Conservation (phyloP, 495 filamentous ascomycete species). For the Daldinia caldariorum region DNA sequence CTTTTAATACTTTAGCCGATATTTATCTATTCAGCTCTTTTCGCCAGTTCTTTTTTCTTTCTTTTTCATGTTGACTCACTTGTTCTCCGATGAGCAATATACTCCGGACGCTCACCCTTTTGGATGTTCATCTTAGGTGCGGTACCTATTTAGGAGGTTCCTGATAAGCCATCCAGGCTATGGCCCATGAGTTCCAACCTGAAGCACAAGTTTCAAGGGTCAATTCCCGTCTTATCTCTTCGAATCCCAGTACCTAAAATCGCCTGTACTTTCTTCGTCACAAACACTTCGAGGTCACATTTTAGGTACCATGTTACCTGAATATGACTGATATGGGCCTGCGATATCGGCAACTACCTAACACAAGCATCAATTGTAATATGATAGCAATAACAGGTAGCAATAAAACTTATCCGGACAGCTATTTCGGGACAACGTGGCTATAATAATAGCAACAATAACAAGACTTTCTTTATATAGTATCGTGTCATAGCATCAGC, state of each 20-base stretch:
- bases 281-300: neutral
- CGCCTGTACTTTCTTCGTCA: neutral
- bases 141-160: too few species aligned
- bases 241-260: neutral
- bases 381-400: neutral
- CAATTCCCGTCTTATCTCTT: slow-evolving; percentile 14
- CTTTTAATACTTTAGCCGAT: neutral
- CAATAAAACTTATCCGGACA: neutral
- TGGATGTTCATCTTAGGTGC: neutral
- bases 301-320: neutral
- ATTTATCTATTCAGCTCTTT: slow-evolving; percentile 9
- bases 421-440: neutral
- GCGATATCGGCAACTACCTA: slow-evolving; percentile 10
- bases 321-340: neutral
- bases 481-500: neutral
- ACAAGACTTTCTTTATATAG: neutral
- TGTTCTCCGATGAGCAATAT: slow-evolving; percentile 8
- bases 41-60: too few species aligned
- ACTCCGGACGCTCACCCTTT: neutral
- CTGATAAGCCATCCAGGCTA: slow-evolving; percentile 26
- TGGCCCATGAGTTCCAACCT: slow-evolving; percentile 30
- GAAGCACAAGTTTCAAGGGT: slow-evolving; percentile 36
- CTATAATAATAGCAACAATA: neutral
- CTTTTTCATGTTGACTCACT: slow-evolving; percentile 41
- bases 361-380: neutral